These are phyloP conservation scores for Septoria petroselini DNA, from an alignment of 2,329 filamentous ascomycete species.

Conservation along the genomic window DNA sequence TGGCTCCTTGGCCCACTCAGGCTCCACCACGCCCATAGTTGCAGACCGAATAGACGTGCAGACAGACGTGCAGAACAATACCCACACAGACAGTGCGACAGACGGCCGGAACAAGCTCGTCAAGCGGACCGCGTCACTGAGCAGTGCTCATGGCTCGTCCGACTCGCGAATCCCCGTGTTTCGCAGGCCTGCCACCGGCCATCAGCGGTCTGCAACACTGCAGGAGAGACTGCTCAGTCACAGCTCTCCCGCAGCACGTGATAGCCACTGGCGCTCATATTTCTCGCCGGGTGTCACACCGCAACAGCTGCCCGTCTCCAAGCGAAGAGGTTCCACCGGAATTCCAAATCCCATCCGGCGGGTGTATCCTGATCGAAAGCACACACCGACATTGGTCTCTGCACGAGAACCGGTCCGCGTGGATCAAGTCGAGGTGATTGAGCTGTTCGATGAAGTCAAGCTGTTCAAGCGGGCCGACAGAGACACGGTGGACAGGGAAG, in stretches of 20 bases:
- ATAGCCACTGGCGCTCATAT: slow-evolving; percentile 36
- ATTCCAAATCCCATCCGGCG: slow-evolving; percentile 41
- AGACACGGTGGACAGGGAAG: slow-evolving; percentile 13
- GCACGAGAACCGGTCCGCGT: slow-evolving; percentile 29
- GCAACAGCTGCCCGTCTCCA: slow-evolving; percentile 20
- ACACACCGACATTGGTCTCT: slow-evolving; percentile 36
- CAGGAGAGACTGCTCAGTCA: slow-evolving; percentile 41
- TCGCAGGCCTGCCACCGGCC: slow-evolving; percentile 72
- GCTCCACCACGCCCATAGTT: slow-evolving; percentile 63
- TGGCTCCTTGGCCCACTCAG: slow-evolving; percentile 48
- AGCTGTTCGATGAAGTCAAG: no score
- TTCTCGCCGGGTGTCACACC: slow-evolving; percentile 34
- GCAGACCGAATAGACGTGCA: slow-evolving; percentile 34
- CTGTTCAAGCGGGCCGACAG: no score
- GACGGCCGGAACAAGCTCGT: slow-evolving; percentile 64
- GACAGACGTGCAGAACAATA: no score
- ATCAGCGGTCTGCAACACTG: slow-evolving; percentile 70
- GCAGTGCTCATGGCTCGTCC: slow-evolving; percentile 46
- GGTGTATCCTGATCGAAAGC: slow-evolving; percentile 38
- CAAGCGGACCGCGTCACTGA: slow-evolving; percentile 64
- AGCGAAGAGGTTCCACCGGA: slow-evolving; percentile 34
- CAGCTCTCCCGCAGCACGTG: slow-evolving; percentile 23
- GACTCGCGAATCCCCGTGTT: slow-evolving; percentile 64
- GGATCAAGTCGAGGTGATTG: slow-evolving; percentile 30
- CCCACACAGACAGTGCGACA: no score